phyloP scores from a whole-genome alignment of 352 stramenopile species.

The Phytophthora pisi region DNA sequence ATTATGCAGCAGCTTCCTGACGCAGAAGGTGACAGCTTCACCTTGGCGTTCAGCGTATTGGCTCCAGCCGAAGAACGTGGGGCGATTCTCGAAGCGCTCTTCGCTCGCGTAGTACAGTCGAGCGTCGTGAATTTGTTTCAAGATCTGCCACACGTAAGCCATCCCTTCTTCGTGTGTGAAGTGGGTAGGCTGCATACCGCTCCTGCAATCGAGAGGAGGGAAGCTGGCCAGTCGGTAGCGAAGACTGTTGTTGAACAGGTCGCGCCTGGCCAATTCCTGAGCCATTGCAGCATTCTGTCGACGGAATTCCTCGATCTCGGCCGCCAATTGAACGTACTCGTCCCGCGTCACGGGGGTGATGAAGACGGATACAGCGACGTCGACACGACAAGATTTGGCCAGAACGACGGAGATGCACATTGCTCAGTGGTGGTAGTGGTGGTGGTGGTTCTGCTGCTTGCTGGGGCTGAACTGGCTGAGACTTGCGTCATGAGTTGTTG shows the following conservation, averaged over 20 bases:
- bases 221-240: slow-evolving; percentile 45
- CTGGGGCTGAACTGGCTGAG: neutral
- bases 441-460: neutral
- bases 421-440: neutral
- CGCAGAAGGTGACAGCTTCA: slow-evolving; percentile 36
- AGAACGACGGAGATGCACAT: slow-evolving; percentile 4
- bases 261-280: slow-evolving; percentile 35
- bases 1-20: slow-evolving; percentile 35
- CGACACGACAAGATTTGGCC: neutral
- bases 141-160: slow-evolving; percentile 17
- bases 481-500: slow-evolving; percentile 29
- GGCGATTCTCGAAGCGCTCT: slow-evolving; percentile 21
- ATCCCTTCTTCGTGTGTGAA: slow-evolving; percentile 30
- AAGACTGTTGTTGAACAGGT: slow-evolving; percentile 52
- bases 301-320: slow-evolving; percentile 44
- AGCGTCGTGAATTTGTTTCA: slow-evolving; percentile 26
- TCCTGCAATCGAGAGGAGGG: neutral
- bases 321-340: slow-evolving; percentile 40
- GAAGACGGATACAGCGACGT: slow-evolving; percentile 1
- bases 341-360: slow-evolving; percentile 16
- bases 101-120: slow-evolving; percentile 27
- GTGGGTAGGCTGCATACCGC: slow-evolving; percentile 14
- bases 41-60: slow-evolving; percentile 34
- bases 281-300: slow-evolving; percentile 42
- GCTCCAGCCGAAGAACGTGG: slow-evolving; percentile 54